A percentile compares a stretch with the other conserved stretches of the same genome.
These are phyloP conservation scores for Scedosporium aurantiacum DNA, from an alignment of 2,329 filamentous ascomycete species.

Conservation along the genomic window DNA sequence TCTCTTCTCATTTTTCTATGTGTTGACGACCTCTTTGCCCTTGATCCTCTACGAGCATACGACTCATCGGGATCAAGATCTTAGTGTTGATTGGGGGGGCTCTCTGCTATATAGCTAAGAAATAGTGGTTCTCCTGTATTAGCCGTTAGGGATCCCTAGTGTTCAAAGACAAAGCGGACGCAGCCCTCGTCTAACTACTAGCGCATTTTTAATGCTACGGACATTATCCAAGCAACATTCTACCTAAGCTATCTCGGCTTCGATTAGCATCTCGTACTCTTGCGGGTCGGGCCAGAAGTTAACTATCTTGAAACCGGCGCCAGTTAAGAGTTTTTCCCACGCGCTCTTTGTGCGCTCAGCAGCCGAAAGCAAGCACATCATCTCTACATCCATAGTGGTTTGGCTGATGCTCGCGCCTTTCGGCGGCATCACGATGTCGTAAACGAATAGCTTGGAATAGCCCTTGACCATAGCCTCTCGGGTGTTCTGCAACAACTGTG, in stretches of 20 bases:
- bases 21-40: too few species aligned
- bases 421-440: conserved; percentile 25
- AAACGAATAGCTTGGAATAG: conserved; percentile 25
- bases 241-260: conserved; percentile 9
- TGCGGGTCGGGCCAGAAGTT: conserved; percentile 18
- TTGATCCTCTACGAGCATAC: too few species aligned
- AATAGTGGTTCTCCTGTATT: too few species aligned
- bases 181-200: too few species aligned
- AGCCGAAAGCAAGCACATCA: conserved; percentile 21
- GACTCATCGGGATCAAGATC: too few species aligned
- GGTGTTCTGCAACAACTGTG: conserved; percentile 19
- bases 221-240: too few species aligned
- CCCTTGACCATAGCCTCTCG: conserved; percentile 24
- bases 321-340: conserved; percentile 17
- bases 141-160: too few species aligned
- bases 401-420: conserved; percentile 19
- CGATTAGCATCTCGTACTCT: conserved; percentile 9
- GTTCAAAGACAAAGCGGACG: too few species aligned
- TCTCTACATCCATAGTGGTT: conserved; percentile 22
- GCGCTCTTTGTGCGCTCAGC: conserved; percentile 18
- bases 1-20: too few species aligned
- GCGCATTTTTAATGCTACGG: too few species aligned
- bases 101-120: too few species aligned
- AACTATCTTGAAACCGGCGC: conserved; percentile 16
- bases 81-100: too few species aligned